Evolutionary conservation across 2,329 filamentous ascomycete species (phyloP).

Genomic region (Cladosporium sp.): DNA sequence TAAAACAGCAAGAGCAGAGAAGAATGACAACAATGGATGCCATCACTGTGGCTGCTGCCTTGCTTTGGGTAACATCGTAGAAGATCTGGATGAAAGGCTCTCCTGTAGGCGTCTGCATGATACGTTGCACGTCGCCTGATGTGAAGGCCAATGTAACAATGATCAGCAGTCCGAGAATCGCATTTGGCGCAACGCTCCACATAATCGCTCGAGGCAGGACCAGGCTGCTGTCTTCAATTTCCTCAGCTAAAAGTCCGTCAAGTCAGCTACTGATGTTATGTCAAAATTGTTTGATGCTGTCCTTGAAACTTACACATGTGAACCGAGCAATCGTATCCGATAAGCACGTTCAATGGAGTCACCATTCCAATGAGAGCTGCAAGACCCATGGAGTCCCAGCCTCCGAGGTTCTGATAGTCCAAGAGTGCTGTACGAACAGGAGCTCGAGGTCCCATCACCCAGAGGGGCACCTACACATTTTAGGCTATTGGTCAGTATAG

Average conservation of each 20-base stretch:
- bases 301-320: constrained; percentile 29
- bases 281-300: not conserved
- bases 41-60: constrained; percentile 38
- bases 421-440: constrained; percentile 24
- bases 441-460: constrained; percentile 31
- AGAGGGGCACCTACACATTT: constrained; percentile 24
- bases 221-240: constrained; percentile 28
- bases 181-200: constrained; percentile 27
- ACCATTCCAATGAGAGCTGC: constrained; percentile 47
- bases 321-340: constrained; percentile 31
- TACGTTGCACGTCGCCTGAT: constrained; percentile 36
- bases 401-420: constrained; percentile 29
- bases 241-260: constrained; percentile 25
- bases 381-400: constrained; percentile 37
- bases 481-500: not conserved
- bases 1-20: constrained; percentile 37
- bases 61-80: constrained; percentile 38
- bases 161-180: constrained; percentile 29
- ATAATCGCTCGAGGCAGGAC: constrained; percentile 29
- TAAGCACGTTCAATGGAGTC: constrained; percentile 29
- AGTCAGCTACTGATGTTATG: not conserved
- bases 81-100: constrained; percentile 43
- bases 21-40: constrained; percentile 39
- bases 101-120: constrained; percentile 28
- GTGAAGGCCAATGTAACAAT: constrained; percentile 39